A percentile compares a stretch with the other conserved stretches of the same genome.
Conservation (phyloP, 768 basidiomycete species). For the Mycena amicta region DNA sequence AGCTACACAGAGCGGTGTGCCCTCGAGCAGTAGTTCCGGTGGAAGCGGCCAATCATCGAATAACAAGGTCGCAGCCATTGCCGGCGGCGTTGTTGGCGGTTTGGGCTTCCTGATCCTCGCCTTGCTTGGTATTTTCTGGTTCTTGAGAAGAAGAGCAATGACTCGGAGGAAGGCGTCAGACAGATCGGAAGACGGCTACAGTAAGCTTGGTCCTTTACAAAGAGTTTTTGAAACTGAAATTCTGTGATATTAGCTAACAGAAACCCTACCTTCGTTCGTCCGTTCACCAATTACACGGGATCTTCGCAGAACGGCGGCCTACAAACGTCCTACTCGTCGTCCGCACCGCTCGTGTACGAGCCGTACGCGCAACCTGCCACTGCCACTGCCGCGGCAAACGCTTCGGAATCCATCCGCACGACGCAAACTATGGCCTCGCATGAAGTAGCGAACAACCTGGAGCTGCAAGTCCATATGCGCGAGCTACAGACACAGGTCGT, state of each 20-base stretch:
- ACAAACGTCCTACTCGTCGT: background rate
- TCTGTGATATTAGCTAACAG: too few species aligned
- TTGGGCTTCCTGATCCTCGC: conserved; percentile 12
- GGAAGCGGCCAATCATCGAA: background rate
- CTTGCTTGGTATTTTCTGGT: background rate
- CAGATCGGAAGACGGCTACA: too few species aligned
- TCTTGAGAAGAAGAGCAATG: background rate
- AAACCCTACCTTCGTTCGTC: too few species aligned
- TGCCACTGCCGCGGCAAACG: background rate
- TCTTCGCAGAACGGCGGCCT: too few species aligned
- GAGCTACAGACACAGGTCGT: background rate
- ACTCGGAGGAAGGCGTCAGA: background rate
- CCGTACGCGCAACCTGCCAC: background rate
- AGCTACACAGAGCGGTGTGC: background rate
- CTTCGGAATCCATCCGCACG: background rate
- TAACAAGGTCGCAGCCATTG: conserved; percentile 7
- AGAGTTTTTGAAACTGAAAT: too few species aligned
- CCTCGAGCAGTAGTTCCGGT: background rate
- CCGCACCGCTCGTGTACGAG: background rate
- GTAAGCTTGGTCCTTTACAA: too few species aligned
- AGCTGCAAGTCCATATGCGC: background rate
- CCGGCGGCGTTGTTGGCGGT: conserved; percentile 13
- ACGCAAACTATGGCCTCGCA: background rate
- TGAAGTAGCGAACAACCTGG: background rate
- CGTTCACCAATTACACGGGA: too few species aligned